Evolutionary conservation across 2,329 filamentous ascomycete species (phyloP), one percentile per base, ranked within the genome.

Genomic region (Fusarium nurragi): DNA sequence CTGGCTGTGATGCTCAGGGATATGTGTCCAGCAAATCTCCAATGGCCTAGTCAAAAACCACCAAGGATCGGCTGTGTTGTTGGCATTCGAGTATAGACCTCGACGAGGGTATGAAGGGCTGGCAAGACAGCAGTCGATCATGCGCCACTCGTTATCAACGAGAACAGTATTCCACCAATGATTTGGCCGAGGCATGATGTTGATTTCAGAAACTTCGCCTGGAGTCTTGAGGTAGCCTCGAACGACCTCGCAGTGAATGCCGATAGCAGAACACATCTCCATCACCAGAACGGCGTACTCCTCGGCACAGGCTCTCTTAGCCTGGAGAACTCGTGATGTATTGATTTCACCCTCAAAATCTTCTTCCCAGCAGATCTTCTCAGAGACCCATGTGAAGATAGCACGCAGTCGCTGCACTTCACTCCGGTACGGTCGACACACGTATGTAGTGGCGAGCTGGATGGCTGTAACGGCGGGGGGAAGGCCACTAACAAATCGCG

Each of bases 81-180:
- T 86, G 23, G 85, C 85, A 68, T 86, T 91, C 14, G 93, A 96
- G 77, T 96, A 98, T 28, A 88, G 81, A 16, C 81, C 83, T 44
- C 96, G 87, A 55, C 87, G 88, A 11, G 95, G 94, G 71, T 98
- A 93, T 0, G 94, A 97, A 13, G 94, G 94, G 64, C 90, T 94
- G 5, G 95, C 93, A 44, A 99, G 83, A 32, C 93, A 96, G 75
- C 93, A 95, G 76, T 99, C 95, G 81, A 99, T 92, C 67, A 98
- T 91, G 47, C 95, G 90, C 95, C 95, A 99, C 78, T 97, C 93
- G 21, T 91, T 90, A 76, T 99, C 95, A 10, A 97, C 89, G 32
- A 97, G 80, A 18, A 98, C 92, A 1, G 93, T 89, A 70, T 99
- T 99, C 95, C 95, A 99, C 88, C 91, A 98, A 78, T 99, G 95